These are phyloP conservation scores for Phytophthora foliorum DNA, from an alignment of 352 stramenopile species.

Conservation along the genomic window DNA sequence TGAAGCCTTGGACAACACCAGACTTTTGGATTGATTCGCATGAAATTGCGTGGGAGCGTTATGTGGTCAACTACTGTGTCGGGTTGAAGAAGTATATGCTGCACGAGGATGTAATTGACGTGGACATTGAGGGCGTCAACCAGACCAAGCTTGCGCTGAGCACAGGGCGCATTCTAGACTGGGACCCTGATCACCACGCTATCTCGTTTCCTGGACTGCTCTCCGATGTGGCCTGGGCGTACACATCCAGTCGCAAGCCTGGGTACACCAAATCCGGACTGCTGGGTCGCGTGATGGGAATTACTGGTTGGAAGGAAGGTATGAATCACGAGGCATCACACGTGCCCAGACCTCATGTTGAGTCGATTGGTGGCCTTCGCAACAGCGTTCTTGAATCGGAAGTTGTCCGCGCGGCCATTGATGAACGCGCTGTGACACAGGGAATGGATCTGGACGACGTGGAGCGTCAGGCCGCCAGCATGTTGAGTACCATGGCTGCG, in stretches of 20 bases:
- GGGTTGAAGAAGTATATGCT: slow-evolving; percentile 88
- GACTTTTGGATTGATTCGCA: slow-evolving; percentile 77
- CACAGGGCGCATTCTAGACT: slow-evolving; percentile 84
- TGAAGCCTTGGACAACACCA: slow-evolving; percentile 41
- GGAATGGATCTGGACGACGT: slow-evolving; percentile 56
- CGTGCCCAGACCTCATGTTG: slow-evolving; percentile 75
- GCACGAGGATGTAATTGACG: slow-evolving; percentile 85
- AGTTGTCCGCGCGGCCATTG: slow-evolving; percentile 67
- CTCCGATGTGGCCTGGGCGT: slow-evolving; percentile 90
- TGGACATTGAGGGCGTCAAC: slow-evolving; percentile 81
- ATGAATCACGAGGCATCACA: slow-evolving; percentile 90
- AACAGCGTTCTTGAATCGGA: slow-evolving; percentile 79
- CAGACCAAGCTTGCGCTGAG: slow-evolving; percentile 87
- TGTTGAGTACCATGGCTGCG: slow-evolving; percentile 82
- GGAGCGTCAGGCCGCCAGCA: slow-evolving; percentile 62
- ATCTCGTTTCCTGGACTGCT: slow-evolving; percentile 90
- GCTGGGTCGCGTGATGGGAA: slow-evolving; percentile 85
- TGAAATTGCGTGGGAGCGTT: slow-evolving; percentile 87
- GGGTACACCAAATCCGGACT: slow-evolving; percentile 89
- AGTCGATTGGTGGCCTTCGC: slow-evolving; percentile 67
- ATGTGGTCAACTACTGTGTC: slow-evolving; percentile 88
- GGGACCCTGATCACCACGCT: slow-evolving; percentile 90
- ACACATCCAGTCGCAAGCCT: slow-evolving; percentile 89
- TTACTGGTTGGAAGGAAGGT: slow-evolving; percentile 89
- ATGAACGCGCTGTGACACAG: slow-evolving; percentile 38